Conservation (phyloP, 768 basidiomycete species). For the Pleurotus eryngii region DNA sequence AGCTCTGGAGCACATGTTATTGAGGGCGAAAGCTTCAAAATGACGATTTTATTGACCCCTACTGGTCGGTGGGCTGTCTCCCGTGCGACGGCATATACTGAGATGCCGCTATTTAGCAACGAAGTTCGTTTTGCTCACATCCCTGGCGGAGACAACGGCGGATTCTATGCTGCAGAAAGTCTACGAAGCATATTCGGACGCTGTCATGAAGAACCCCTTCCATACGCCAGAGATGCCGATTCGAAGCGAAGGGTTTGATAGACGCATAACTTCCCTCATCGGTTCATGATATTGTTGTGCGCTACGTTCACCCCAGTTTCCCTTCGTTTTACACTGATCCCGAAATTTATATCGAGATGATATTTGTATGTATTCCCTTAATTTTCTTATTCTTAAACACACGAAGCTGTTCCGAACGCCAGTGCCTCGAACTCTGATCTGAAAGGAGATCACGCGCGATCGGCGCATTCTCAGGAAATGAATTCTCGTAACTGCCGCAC, state of each 20-base stretch:
- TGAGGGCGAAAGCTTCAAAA: slow-evolving; percentile 93
- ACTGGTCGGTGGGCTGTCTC: slow-evolving; percentile 58
- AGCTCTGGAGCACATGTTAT: slow-evolving; percentile 94
- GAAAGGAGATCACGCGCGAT: too few relatives aligned
- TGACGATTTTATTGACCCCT: slow-evolving; percentile 83
- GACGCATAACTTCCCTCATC: slow-evolving; percentile 58
- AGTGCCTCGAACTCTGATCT: background rate
- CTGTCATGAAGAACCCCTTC: slow-evolving; percentile 99
- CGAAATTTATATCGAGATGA: too few relatives aligned
- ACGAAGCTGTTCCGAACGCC: background rate
- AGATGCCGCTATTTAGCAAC: slow-evolving; percentile 55
- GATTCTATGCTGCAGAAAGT: slow-evolving; percentile 75
- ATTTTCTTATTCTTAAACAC: background rate
- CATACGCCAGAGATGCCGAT: slow-evolving; percentile 99
- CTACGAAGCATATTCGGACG: slow-evolving; percentile 92
- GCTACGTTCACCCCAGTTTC: background rate
- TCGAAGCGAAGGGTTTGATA: slow-evolving; percentile 85
- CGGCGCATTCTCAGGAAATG: too few relatives aligned
- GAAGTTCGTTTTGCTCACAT: slow-evolving; percentile 92
- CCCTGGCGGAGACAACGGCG: slow-evolving; percentile 67
- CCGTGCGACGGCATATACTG: background rate
- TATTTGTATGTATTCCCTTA: too few relatives aligned
- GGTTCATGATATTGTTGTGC: slow-evolving; percentile 34
- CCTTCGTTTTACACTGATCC: too few relatives aligned
- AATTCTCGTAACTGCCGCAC: background rate